Percentiles rank a stretch among this genome's conserved stretches.
phyloP scores from a whole-genome alignment of 2,329 filamentous ascomycete species.

The Diplodia sapinea region DNA sequence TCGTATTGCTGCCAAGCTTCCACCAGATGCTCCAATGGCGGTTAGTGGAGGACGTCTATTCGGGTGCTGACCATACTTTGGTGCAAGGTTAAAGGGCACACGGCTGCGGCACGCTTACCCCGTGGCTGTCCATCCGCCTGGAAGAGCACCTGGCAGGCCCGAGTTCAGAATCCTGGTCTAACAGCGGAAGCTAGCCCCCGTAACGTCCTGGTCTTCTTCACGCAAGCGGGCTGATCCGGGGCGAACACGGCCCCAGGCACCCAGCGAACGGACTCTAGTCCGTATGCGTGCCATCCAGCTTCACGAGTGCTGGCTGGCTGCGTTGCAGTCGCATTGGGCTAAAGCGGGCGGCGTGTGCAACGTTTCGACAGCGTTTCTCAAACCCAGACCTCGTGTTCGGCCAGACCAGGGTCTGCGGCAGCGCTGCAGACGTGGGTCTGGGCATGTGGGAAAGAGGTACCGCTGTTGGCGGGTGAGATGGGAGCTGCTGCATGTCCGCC shows the following conservation, averaged over 20 bases:
- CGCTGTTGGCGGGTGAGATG: constrained; percentile 12
- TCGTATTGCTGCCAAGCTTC: constrained; percentile 18
- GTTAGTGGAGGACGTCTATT: neutral
- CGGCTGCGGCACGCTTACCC: constrained; percentile 18
- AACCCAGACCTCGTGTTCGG: constrained; percentile 16
- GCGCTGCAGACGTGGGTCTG: neutral
- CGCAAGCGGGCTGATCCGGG: neutral
- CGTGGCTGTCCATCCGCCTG: neutral
- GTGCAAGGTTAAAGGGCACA: neutral
- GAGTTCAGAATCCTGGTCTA: neutral
- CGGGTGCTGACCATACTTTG: constrained; percentile 1
- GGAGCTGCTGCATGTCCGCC: constrained; percentile 15
- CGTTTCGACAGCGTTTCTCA: constrained; percentile 1
- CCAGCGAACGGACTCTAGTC: too few species aligned
- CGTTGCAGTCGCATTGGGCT: neutral
- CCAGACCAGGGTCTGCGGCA: constrained; percentile 16
- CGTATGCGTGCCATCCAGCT: neutral
- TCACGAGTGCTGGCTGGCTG: neutral
- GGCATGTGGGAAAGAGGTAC: constrained; percentile 1
- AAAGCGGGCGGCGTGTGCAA: neutral
- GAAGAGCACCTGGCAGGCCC: neutral
- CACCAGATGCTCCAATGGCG: constrained; percentile 5
- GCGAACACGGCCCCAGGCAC: neutral
- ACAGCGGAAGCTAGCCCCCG: neutral
- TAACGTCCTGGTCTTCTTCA: neutral